These are phyloP conservation scores for Gloeophyllum trabeum DNA, from an alignment of 768 basidiomycete species.

Conservation along the genomic window DNA sequence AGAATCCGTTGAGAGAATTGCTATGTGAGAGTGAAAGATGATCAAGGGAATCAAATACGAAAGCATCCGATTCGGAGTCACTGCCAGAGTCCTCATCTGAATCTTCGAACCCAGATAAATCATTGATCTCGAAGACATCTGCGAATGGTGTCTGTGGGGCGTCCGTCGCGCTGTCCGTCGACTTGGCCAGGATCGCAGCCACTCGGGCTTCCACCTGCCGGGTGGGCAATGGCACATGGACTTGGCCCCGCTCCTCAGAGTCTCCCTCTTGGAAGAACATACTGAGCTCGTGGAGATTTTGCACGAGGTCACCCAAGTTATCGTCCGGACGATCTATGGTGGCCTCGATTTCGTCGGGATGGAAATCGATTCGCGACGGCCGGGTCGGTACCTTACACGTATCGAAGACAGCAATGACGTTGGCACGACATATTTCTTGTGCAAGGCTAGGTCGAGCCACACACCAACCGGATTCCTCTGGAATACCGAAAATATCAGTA, in stretches of 20 bases:
- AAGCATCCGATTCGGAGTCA: conserved; percentile 21
- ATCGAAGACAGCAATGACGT: conserved; percentile 79
- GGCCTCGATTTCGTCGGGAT: conserved; percentile 42
- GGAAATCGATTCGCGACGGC: conserved; percentile 64
- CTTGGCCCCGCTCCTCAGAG: not conserved
- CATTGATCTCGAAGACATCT: conserved; percentile 59
- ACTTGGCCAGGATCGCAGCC: conserved; percentile 75
- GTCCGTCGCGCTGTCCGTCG: conserved; percentile 43
- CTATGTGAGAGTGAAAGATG: not conserved
- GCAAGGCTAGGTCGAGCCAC: conserved; percentile 56
- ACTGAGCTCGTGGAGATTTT: conserved; percentile 66
- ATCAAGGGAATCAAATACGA: conserved; percentile 17
- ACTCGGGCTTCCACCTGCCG: conserved; percentile 66
- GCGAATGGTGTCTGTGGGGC: conserved; percentile 71
- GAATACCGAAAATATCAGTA: conserved; percentile 69
- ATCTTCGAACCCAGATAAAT: conserved; percentile 8
- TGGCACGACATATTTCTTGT: conserved; percentile 56
- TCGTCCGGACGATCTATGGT: conserved; percentile 26
- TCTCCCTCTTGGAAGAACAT: conserved; percentile 54
- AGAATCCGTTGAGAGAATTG: not conserved
- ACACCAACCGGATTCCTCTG: conserved; percentile 81
- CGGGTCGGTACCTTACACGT: conserved; percentile 64
- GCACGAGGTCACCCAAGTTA: conserved; percentile 69
- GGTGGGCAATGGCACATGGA: conserved; percentile 30
- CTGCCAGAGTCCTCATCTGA: conserved; percentile 20